Percentiles rank a stretch among this genome's conserved stretches.
These are phyloP conservation scores for Ustilago tritici DNA, from an alignment of 1,284 basidiomycete genomes.

Conservation along the genomic window DNA sequence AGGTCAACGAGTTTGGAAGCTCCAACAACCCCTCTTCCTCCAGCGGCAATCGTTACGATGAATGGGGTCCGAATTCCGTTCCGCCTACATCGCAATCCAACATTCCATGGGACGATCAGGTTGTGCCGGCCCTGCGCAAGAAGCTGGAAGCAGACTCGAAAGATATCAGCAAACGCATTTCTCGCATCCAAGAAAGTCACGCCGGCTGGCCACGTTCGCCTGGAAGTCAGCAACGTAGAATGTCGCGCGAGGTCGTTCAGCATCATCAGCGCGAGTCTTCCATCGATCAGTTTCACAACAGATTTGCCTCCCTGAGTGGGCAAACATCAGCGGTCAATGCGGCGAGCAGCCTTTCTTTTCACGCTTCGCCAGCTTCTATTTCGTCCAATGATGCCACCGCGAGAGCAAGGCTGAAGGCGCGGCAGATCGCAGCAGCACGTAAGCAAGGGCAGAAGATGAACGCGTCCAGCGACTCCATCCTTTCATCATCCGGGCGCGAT, in stretches of 20 bases:
- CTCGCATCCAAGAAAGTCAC: slow-evolving; percentile 45
- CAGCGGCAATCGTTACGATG: slow-evolving; percentile 6
- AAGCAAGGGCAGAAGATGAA: slow-evolving; percentile 8
- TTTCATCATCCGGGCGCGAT: neutral
- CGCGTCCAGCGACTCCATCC: slow-evolving; percentile 1
- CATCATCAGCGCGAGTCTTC: slow-evolving; percentile 28
- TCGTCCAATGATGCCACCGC: slow-evolving; percentile 27
- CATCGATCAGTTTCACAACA: slow-evolving; percentile 46
- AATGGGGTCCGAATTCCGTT: slow-evolving; percentile 48
- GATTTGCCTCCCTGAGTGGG: slow-evolving; percentile 24
- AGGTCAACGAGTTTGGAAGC: slow-evolving; percentile 19
- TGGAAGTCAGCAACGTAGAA: slow-evolving; percentile 8
- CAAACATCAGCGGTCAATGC: neutral
- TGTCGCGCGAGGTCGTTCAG: slow-evolving; percentile 35
- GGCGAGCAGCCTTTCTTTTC: slow-evolving; percentile 18
- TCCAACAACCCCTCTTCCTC: neutral
- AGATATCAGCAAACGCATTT: slow-evolving; percentile 46
- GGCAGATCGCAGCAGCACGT: slow-evolving; percentile 35
- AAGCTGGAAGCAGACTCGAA: slow-evolving; percentile 51
- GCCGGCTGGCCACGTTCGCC: slow-evolving; percentile 24
- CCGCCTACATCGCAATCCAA: slow-evolving; percentile 22
- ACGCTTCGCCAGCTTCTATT: neutral
- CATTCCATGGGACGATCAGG: slow-evolving; percentile 55
- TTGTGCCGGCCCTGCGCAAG: slow-evolving; percentile 53
- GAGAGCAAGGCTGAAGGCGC: slow-evolving; percentile 39